Conservation (phyloP, 2,329 filamentous ascomycete genomes). For the Penicillium sp. region DNA sequence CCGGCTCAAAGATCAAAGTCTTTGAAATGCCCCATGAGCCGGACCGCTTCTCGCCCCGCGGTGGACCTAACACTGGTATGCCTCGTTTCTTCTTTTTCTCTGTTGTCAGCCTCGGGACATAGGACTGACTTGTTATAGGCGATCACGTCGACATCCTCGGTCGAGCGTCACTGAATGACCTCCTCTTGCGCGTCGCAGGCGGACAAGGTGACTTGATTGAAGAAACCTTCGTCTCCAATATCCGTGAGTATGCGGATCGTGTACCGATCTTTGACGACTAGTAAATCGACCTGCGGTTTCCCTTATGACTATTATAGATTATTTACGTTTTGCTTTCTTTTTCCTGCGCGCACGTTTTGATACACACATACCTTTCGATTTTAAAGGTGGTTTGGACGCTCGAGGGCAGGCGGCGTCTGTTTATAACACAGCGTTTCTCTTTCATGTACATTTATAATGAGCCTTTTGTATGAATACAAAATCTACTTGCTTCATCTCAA, state of each 20-base stretch:
- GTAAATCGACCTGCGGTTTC: constrained; percentile 18
- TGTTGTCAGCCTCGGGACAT: neutral
- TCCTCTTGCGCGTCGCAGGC: constrained; percentile 80
- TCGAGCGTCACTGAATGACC: constrained; percentile 80
- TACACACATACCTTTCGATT: neutral
- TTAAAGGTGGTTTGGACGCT: neutral
- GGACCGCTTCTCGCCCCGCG: constrained; percentile 80
- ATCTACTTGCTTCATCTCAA: no score
- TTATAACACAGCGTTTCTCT: constrained; percentile 1
- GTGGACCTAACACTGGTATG: constrained; percentile 61
- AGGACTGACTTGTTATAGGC: constrained; percentile 43
- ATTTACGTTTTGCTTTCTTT: neutral
- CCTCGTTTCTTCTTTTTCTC: constrained; percentile 10
- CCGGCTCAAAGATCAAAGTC: constrained; percentile 72
- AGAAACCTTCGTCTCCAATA: constrained; percentile 74
- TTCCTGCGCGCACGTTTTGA: neutral
- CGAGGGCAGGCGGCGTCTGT: constrained; percentile 1
- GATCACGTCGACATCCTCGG: constrained; percentile 97
- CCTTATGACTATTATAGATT: constrained; percentile 1
- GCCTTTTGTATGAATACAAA: neutral
- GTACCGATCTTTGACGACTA: constrained; percentile 75
- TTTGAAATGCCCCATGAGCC: constrained; percentile 97
- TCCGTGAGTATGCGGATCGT: constrained; percentile 74
- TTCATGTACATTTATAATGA: constrained; percentile 2
- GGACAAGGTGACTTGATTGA: constrained; percentile 77